A percentile compares a stretch with the other conserved stretches of the same genome.
Conservation (phyloP, 2,329 filamentous ascomycete genomes). For the Trichoderma oligosporum region DNA sequence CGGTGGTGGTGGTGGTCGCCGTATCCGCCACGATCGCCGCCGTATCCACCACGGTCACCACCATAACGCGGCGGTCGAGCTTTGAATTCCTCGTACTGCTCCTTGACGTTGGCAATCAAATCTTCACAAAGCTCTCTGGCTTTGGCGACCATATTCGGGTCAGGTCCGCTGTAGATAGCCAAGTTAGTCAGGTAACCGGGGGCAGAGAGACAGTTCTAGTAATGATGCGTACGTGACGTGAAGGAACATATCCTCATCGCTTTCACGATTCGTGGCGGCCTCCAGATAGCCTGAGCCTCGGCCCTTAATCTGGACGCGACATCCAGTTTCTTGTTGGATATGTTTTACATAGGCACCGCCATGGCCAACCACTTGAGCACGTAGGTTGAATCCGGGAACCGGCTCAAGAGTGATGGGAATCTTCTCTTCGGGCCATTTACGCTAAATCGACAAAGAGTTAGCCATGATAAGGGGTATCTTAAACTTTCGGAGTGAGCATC, state of each 20-base stretch:
- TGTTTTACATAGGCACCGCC: constrained; percentile 96
- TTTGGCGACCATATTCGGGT: constrained; percentile 77
- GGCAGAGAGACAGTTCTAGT: constrained; percentile 27
- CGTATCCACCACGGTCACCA: constrained; percentile 40
- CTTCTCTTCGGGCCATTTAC: constrained; percentile 98
- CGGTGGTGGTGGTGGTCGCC: constrained; percentile 29
- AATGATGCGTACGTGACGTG: constrained; percentile 74
- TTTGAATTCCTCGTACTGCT: constrained; percentile 91
- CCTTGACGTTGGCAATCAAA: constrained; percentile 77
- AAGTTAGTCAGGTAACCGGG: constrained; percentile 12
- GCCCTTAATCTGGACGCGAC: constrained; percentile 97
- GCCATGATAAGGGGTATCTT: constrained; percentile 27
- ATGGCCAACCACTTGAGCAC: constrained; percentile 92
- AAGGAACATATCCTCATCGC: constrained; percentile 93
- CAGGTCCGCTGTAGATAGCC: constrained; percentile 65
- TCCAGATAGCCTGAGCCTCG: constrained; percentile 94
- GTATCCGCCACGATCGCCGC: constrained; percentile 39
- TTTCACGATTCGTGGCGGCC: constrained; percentile 79
- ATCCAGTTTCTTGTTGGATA: constrained; percentile 92
- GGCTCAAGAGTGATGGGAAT: constrained; percentile 89
- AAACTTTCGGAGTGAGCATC: neutral
- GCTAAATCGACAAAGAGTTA: constrained; percentile 49
- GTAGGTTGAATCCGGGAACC: constrained; percentile 89
- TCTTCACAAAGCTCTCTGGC: constrained; percentile 89
- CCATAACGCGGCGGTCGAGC: constrained; percentile 66